Conservation (phyloP, 768 basidiomycete genomes). For the Dacryopinax primogenitus region DNA sequence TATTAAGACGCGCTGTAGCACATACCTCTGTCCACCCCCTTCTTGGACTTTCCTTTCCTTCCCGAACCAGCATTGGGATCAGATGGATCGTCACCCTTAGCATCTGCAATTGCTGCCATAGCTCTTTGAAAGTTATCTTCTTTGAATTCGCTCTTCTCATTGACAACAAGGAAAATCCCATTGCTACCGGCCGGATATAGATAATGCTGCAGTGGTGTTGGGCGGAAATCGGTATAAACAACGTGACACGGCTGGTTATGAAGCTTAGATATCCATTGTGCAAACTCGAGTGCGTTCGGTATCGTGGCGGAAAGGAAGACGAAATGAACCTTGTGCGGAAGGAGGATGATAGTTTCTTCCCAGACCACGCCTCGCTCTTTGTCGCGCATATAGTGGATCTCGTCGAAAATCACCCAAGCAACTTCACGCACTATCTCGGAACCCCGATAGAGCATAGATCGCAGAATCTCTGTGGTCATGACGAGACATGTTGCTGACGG, state of each 20-base stretch:
- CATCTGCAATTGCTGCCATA: slow-evolving; percentile 84
- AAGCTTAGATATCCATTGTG: slow-evolving; percentile 95
- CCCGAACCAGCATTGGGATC: slow-evolving; percentile 75
- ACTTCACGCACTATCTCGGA: slow-evolving; percentile 99
- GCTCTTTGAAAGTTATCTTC: slow-evolving; percentile 98
- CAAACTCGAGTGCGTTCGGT: slow-evolving; percentile 98
- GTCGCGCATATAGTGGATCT: slow-evolving; percentile 99
- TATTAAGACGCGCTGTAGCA: background rate
- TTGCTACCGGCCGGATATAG: slow-evolving; percentile 94
- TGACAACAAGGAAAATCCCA: slow-evolving; percentile 96
- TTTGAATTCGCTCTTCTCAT: slow-evolving; percentile 91
- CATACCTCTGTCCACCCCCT: slow-evolving; percentile 86
- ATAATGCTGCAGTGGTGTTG: slow-evolving; percentile 95
- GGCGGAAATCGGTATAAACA: slow-evolving; percentile 97
- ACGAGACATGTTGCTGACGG: slow-evolving; percentile 93
- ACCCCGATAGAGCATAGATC: slow-evolving; percentile 96
- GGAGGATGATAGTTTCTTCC: slow-evolving; percentile 97
- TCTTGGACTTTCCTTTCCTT: slow-evolving; percentile 81
- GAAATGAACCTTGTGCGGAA: slow-evolving; percentile 91
- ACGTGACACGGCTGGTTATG: slow-evolving; percentile 98
- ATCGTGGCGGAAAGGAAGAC: slow-evolving; percentile 99
- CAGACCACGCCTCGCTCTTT: slow-evolving; percentile 98
- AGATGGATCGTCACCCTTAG: slow-evolving; percentile 80
- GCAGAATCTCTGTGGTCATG: slow-evolving; percentile 99
- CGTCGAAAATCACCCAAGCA: slow-evolving; percentile 99